A percentile compares a stretch with the other conserved stretches of the same genome.
phyloP scores from a whole-genome alignment of 331 rosid species.

The Cydonia oblonga region DNA sequence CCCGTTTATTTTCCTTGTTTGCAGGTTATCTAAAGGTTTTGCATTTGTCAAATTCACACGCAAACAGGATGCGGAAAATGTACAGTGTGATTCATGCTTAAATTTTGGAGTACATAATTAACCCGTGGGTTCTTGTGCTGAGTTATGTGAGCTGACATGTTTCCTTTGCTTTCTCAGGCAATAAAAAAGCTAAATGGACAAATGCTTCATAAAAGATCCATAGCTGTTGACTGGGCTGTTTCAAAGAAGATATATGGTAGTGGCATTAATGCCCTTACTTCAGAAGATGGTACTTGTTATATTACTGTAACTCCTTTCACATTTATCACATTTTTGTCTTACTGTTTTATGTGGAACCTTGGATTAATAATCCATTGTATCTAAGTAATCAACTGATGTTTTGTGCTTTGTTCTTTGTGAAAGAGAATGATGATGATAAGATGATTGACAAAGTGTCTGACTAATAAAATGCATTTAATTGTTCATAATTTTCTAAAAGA shows the following conservation, averaged over 20 bases:
- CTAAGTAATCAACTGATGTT: background rate
- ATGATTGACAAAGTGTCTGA: background rate
- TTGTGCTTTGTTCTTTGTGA: background rate
- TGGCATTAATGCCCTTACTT: constrained; percentile 28
- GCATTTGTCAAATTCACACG: constrained; percentile 87
- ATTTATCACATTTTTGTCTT: background rate
- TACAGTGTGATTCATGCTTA: constrained; percentile 17
- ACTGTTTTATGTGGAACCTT: background rate
- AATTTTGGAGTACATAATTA: constrained; percentile 6
- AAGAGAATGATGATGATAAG: background rate
- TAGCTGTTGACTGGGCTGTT: constrained; percentile 98
- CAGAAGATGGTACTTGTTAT: constrained; percentile 46
- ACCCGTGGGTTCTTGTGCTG: background rate
- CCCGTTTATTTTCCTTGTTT: constrained; percentile 4
- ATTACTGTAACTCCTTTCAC: background rate
- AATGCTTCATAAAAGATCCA: constrained; percentile 50
- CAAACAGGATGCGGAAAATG: constrained; percentile 81
- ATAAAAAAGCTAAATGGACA: constrained; percentile 71
- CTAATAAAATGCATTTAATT: background rate
- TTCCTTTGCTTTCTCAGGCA: constrained; percentile 42
- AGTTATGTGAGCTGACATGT: constrained; percentile 7
- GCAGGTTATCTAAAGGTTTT: constrained; percentile 85
- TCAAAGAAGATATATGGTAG: constrained; percentile 65
- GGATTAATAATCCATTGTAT: background rate
- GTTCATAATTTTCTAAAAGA: background rate